Conservation (phyloP, 257 asterid species). For the Paulownia fortunei region DNA sequence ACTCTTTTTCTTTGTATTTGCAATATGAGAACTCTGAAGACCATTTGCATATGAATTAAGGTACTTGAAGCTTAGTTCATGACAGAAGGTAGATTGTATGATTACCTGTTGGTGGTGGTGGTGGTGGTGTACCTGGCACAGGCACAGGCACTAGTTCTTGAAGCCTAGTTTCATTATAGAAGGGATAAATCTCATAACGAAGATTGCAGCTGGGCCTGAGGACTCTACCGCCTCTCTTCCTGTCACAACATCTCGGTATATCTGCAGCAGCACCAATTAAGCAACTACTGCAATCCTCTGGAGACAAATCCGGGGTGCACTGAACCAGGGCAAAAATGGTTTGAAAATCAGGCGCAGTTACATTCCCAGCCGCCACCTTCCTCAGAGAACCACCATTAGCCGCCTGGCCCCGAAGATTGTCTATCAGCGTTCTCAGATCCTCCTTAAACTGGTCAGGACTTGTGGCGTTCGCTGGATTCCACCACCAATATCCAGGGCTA, state of each 20-base stretch:
- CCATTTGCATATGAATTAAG: no score
- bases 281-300: slow-evolving; percentile 35
- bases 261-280: not conserved
- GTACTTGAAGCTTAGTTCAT: not conserved
- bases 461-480: not conserved
- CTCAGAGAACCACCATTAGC: slow-evolving; percentile 35
- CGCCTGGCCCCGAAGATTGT: slow-evolving; percentile 26
- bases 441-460: slow-evolving; percentile 15
- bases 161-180: slow-evolving; percentile 33
- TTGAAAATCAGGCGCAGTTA: slow-evolving; percentile 18
- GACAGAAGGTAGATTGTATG: not conserved
- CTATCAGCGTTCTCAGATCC: slow-evolving; percentile 15
- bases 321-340: slow-evolving; percentile 35
- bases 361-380: slow-evolving; percentile 41
- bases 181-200: slow-evolving; percentile 30
- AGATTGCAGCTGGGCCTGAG: slow-evolving; percentile 40
- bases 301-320: slow-evolving; percentile 45
- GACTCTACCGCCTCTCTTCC: slow-evolving; percentile 33
- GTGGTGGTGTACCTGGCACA: slow-evolving; percentile 18
- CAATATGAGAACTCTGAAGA: no score
- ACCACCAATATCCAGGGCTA: not conserved
- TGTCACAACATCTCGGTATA: slow-evolving; percentile 17
- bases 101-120: slow-evolving; percentile 24
- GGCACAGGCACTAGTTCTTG: slow-evolving; percentile 30
- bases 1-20: no score